Percentiles rank a stretch among this genome's conserved stretches.
Evolutionary conservation across 768 basidiomycete genomes (phyloP).

Genomic region (Boletus pseudopeckii): DNA sequence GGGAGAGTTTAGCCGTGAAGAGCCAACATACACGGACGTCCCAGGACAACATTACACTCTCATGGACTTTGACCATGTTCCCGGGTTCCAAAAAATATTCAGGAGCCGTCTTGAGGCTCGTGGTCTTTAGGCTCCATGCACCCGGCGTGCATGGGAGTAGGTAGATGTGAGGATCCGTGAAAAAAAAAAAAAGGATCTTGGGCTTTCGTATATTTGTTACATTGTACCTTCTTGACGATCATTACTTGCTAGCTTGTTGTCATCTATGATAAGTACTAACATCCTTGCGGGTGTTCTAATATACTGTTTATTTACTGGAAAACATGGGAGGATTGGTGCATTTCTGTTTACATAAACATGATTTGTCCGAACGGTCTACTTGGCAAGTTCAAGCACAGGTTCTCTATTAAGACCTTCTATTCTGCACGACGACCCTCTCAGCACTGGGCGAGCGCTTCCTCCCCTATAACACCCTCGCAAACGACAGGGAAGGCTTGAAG

Average conservation of each 20-base stretch:
- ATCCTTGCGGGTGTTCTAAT: not conserved
- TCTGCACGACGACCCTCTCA: not conserved
- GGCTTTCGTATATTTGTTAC: not conserved
- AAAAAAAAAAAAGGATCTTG: not conserved
- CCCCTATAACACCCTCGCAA: not conserved
- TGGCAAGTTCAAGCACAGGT: not conserved
- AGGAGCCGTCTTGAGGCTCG: conserved; percentile 20
- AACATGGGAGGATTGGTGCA: not conserved
- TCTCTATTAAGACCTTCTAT: too few species aligned
- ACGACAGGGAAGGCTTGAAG: not conserved
- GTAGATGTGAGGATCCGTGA: too few species aligned
- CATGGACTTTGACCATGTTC: conserved; percentile 26
- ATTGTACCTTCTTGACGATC: not conserved
- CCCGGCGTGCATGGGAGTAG: not conserved
- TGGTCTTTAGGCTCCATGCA: conserved; percentile 9
- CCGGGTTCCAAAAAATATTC: conserved; percentile 27
- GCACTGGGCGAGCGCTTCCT: not conserved
- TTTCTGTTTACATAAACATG: conserved; percentile 7
- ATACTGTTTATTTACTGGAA: not conserved
- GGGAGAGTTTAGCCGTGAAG: conserved; percentile 13
- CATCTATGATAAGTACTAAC: not conserved
- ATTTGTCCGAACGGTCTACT: not conserved
- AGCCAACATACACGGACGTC: conserved; percentile 16
- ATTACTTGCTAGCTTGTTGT: not conserved
- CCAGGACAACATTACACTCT: conserved; percentile 23